A percentile compares a stretch with the other conserved stretches of the same genome.
Evolutionary conservation across 495 filamentous ascomycete genomes (phyloP).

Genomic region (Penicillium cataractarum): DNA sequence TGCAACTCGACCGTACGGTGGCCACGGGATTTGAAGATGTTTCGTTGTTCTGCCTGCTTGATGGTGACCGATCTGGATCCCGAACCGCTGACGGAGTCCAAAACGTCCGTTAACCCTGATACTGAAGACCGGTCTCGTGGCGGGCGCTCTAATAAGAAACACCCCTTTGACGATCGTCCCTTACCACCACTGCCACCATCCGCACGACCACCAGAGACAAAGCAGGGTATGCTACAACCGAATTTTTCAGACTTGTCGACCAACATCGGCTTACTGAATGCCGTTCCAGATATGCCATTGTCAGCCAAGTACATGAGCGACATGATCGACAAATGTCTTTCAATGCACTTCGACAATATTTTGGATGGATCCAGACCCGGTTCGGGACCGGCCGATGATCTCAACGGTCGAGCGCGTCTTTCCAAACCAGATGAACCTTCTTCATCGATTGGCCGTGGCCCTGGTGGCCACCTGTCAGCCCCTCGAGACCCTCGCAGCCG

Average conservation of each 20-base stretch:
- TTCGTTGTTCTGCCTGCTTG: constrained; percentile 83
- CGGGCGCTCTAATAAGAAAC: constrained; percentile 5
- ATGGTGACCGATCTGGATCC: constrained; percentile 83
- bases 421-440: constrained; percentile 1
- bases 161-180: constrained; percentile 13
- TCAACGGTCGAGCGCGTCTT: constrained; percentile 13
- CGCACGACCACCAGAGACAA: constrained; percentile 2
- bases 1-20: constrained; percentile 82
- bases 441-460: neutral
- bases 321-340: constrained; percentile 58
- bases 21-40: constrained; percentile 75
- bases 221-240: constrained; percentile 10
- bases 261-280: constrained; percentile 10
- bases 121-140: constrained; percentile 12
- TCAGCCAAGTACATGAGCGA: constrained; percentile 52
- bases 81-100: constrained; percentile 25
- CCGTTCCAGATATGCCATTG: constrained; percentile 36
- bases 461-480: constrained; percentile 22
- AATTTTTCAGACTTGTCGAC: neutral
- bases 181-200: constrained; percentile 9
- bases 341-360: constrained; percentile 50
- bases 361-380: constrained; percentile 26
- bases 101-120: constrained; percentile 21
- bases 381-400: constrained; percentile 20
- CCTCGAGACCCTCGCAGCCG: constrained; percentile 33